phyloP scores from a whole-genome alignment of 2,329 filamentous ascomycete species.

The Plectosphaerella plurivora region DNA sequence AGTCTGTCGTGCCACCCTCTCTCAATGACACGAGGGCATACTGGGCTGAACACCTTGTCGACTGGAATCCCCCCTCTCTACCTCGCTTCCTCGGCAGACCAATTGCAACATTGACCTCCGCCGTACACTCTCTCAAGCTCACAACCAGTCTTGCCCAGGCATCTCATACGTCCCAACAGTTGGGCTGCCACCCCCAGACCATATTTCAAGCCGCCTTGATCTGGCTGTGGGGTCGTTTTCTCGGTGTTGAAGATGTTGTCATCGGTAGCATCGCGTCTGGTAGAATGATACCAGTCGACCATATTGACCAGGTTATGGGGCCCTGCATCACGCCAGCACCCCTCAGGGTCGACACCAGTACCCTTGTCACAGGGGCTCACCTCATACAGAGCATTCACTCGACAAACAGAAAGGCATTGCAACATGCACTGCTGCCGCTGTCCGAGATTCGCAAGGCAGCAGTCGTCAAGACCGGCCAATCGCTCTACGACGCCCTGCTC shows the following conservation, averaged over 20 bases:
- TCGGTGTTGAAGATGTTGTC: constrained; percentile 61
- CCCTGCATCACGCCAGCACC: constrained; percentile 78
- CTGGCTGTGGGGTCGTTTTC: constrained; percentile 61
- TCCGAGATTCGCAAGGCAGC: constrained; percentile 63
- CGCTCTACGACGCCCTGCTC: constrained; percentile 73
- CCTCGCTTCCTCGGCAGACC: constrained; percentile 26
- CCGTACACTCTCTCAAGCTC: constrained; percentile 22
- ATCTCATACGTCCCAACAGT: constrained; percentile 26
- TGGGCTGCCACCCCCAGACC: constrained; percentile 59
- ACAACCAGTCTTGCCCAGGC: constrained; percentile 26
- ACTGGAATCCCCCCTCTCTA: constrained; percentile 53
- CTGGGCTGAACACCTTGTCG: constrained; percentile 64
- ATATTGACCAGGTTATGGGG: constrained; percentile 70
- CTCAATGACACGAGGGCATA: constrained; percentile 49
- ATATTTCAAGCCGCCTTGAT: constrained; percentile 71
- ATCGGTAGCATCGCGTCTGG: constrained; percentile 82
- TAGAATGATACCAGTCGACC: constrained; percentile 64
- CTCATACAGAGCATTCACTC: constrained; percentile 61
- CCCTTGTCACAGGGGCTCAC: constrained; percentile 48
- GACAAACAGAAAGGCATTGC: constrained; percentile 61
- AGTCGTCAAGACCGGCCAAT: constrained; percentile 46
- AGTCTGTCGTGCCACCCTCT: constrained; percentile 14
- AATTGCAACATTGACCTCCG: constrained; percentile 19
- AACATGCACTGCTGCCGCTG: constrained; percentile 60
- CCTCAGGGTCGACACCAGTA: constrained; percentile 56